Evolutionary conservation across 2,329 filamentous ascomycete genomes (phyloP).

Genomic region (Talaromyces sp.): DNA sequence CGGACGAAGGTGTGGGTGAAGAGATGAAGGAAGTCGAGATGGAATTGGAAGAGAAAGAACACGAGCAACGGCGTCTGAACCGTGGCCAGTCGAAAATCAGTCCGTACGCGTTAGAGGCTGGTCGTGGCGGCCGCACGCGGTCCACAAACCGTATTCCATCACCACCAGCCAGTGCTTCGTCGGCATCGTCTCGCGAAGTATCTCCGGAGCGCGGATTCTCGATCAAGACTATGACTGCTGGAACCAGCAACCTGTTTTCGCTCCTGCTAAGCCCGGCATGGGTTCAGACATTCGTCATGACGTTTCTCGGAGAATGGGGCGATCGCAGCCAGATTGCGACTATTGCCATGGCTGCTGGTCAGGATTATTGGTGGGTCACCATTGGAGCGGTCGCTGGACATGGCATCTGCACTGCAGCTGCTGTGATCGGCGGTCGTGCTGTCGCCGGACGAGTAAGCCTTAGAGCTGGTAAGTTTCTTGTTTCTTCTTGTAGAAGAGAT

Average conservation of each 20-base stretch:
- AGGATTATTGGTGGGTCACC: slow-evolving; percentile 99
- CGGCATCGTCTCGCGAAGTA: slow-evolving; percentile 60
- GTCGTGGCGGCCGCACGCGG: slow-evolving; percentile 63
- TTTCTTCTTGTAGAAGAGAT: not conserved
- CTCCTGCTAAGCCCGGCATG: slow-evolving; percentile 89
- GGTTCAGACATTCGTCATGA: slow-evolving; percentile 99
- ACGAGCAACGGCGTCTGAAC: slow-evolving; percentile 60
- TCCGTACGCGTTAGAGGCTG: slow-evolving; percentile 74
- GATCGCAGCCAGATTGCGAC: slow-evolving; percentile 97
- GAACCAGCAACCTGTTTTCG: slow-evolving; percentile 79
- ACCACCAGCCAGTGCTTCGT: slow-evolving; percentile 71
- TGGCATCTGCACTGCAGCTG: slow-evolving; percentile 80
- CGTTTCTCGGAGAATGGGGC: slow-evolving; percentile 96
- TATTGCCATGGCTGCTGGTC: slow-evolving; percentile 95
- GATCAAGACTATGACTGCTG: slow-evolving; percentile 46
- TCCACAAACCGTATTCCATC: slow-evolving; percentile 73
- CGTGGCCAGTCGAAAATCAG: slow-evolving; percentile 63
- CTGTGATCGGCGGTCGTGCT: slow-evolving; percentile 85
- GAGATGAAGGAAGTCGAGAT: slow-evolving; percentile 97
- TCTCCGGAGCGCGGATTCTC: slow-evolving; percentile 44
- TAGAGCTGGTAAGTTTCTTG: slow-evolving; percentile 73
- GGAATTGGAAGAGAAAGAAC: slow-evolving; percentile 90
- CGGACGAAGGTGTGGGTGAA: slow-evolving; percentile 84
- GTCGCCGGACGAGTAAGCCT: slow-evolving; percentile 92
- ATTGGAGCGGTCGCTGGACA: slow-evolving; percentile 82